These are phyloP conservation scores for Xerocomus spinulosus DNA, from an alignment of 768 basidiomycete species.

Conservation along the genomic window DNA sequence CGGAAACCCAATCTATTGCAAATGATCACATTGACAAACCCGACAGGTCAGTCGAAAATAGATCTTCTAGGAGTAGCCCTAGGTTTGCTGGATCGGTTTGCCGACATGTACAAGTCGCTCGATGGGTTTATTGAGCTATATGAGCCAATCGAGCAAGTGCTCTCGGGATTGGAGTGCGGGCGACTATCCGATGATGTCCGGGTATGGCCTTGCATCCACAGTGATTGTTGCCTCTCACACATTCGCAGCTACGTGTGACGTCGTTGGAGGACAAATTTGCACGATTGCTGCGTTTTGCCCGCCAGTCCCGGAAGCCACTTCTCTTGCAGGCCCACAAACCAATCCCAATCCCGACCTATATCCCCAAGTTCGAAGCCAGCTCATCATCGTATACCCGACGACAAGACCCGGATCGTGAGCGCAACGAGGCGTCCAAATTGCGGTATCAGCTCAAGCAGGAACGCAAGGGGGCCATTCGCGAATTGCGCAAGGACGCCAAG, in stretches of 20 bases:
- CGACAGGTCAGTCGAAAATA: constrained; percentile 60
- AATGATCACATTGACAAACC: constrained; percentile 34
- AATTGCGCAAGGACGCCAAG: constrained; percentile 89
- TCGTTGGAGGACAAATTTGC: constrained; percentile 46
- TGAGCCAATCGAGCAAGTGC: constrained; percentile 55
- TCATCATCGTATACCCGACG: constrained; percentile 70
- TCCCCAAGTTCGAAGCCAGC: constrained; percentile 85
- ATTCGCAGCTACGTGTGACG: constrained; percentile 42
- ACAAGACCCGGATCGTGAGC: constrained; percentile 90
- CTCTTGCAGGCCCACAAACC: constrained; percentile 90
- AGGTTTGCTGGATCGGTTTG: constrained; percentile 59
- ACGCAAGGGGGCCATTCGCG: constrained; percentile 92
- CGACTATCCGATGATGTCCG: constrained; percentile 48
- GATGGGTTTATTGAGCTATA: constrained; percentile 86
- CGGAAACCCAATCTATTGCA: constrained; percentile 45
- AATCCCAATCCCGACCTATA: constrained; percentile 89
- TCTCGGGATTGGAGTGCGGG: constrained; percentile 49
- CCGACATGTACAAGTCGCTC: constrained; percentile 71
- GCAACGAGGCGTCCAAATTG: constrained; percentile 82
- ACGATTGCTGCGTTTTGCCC: constrained; percentile 69
- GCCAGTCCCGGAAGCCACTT: constrained; percentile 71
- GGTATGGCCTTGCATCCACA: constrained; percentile 36
- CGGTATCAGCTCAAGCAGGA: constrained; percentile 91
- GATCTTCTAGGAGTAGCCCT: constrained; percentile 64
- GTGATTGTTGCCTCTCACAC: constrained; percentile 9